phyloP scores from a whole-genome alignment of 305 asterid species.

The Nicotiana rustica region DNA sequence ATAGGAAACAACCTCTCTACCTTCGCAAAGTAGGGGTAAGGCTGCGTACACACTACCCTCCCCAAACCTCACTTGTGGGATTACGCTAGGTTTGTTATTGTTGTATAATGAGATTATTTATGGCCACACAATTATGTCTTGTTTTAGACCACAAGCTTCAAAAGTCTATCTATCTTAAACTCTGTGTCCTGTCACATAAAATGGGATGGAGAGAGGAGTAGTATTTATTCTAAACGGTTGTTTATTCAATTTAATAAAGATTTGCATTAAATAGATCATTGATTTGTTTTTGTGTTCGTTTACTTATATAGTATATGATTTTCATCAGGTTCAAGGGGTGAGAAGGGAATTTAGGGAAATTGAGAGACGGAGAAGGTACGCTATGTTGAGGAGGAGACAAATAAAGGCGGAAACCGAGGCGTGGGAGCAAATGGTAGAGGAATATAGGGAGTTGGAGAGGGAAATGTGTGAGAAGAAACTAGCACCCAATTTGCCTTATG shows the following conservation, averaged over 20 bases:
- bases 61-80: too few relatives aligned
- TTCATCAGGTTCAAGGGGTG: not conserved
- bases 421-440: conserved; percentile 89
- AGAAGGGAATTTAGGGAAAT: conserved; percentile 31
- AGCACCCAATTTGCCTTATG: conserved; percentile 88
- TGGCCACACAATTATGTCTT: too few relatives aligned
- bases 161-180: not conserved
- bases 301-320: too few relatives aligned
- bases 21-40: too few relatives aligned
- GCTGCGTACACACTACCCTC: too few relatives aligned
- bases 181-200: too few relatives aligned
- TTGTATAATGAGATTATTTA: too few relatives aligned
- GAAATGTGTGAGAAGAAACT: conserved; percentile 93
- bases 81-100: too few relatives aligned
- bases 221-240: too few relatives aligned
- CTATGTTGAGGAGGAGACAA: conserved; percentile 74
- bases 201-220: not conserved
- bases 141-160: not conserved
- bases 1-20: too few relatives aligned
- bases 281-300: not conserved
- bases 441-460: conserved; percentile 84
- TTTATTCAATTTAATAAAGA: not conserved
- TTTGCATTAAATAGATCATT: not conserved
- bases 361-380: conserved; percentile 61
- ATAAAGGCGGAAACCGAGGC: conserved; percentile 87